Base-by-base conservation (phyloP, 2,329 filamentous ascomycete genomes). In the Keithomyces neogunnii region DNA sequence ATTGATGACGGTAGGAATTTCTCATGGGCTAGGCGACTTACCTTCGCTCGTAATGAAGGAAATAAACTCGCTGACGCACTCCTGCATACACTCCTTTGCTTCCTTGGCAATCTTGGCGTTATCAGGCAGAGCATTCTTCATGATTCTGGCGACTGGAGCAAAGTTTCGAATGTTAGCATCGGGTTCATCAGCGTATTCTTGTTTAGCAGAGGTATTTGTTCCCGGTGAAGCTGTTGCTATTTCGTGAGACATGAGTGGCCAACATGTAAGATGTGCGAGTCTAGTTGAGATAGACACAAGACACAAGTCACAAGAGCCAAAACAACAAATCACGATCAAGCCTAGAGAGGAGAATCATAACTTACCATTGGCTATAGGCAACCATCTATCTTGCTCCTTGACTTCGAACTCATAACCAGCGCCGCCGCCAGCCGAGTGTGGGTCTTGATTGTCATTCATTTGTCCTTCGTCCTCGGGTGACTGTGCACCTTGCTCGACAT, bases 321-420 rank as follows among this genome's bases (percentile, higher is more conserved):
- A 31, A 47, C 45, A 36, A 8, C 64, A 63, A 67, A 68, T 67
- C 74, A 74, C 73, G 77, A 78, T 76, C 76, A 19, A 49, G 51
- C 42, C 35, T 40, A 39, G 50, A 53, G 40, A 46, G 31, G 45
- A 52, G 10, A 53, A 56, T 4, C n/a, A 32, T 5, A 53, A 93
- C 93, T 82, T 82, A 99, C 93, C 93, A 90, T 99, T 99, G 76
- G 93, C 93, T 82, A 99, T 99, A 70, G 93, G 93, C 70, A 99
- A 82, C 93, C 93, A 99, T 80, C 93, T 81, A 75, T 99, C 93
- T 75, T 99, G 93, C 75, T 99, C 93, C 80, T 97, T 97, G 73
- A 97, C 92, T 75, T 97, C 92, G 70, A 96, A 96, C 76, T 97
- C 92, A 69, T 89, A 89, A 72, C 77, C 84, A 52, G 63, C 57